These are phyloP conservation scores for Dictyostelium firmibasis DNA, from an alignment of 78 protist species.

Conservation along the genomic window DNA sequence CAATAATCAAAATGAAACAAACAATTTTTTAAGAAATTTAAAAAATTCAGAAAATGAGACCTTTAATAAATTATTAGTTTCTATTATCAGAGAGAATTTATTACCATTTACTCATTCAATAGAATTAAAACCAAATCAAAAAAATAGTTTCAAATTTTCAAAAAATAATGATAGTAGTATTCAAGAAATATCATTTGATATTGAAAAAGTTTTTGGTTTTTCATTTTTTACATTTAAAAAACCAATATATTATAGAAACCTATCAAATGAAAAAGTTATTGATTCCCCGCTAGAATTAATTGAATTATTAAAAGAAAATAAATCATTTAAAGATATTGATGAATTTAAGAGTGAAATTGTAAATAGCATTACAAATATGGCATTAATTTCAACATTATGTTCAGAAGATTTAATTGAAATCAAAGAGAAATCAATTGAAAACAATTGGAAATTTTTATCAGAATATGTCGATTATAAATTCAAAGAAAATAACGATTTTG, in stretches of 20 bases:
- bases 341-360: not conserved
- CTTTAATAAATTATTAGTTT: conserved; percentile 1
- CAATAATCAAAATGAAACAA: not conserved
- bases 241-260: not conserved
- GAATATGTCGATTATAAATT: not conserved
- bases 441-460: not conserved
- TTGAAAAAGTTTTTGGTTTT: not conserved
- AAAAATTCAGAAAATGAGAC: conserved; percentile 6
- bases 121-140: not conserved
- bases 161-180: no score
- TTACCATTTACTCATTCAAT: not conserved
- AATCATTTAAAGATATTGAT: conserved; percentile 3
- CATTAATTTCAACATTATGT: not conserved
- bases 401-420: not conserved
- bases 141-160: not conserved
- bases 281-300: not conserved
- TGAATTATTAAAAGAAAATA: not conserved
- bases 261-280: not conserved
- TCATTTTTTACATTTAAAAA: conserved; percentile 1
- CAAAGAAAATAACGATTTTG: not conserved
- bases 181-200: not conserved
- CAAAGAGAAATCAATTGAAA: not conserved
- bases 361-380: conserved; percentile 27
- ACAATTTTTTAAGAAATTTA: not conserved
- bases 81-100: conserved; percentile 7